Evolutionary conservation across 2,329 filamentous ascomycete genomes (phyloP).

Genomic region (Sporothrix luriei): DNA sequence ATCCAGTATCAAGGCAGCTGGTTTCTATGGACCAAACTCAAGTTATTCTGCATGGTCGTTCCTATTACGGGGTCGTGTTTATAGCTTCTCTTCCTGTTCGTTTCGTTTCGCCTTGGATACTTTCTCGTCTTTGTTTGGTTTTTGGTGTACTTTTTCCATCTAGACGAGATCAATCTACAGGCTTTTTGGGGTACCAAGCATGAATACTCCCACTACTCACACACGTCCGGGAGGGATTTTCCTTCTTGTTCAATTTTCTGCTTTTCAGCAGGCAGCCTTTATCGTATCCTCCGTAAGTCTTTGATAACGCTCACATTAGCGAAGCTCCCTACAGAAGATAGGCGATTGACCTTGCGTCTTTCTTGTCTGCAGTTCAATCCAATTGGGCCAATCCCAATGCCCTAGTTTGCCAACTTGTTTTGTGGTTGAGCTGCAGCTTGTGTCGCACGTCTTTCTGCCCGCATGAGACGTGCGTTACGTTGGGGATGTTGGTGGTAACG

Average conservation of each 20-base stretch:
- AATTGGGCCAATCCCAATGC: slow-evolving; percentile 24
- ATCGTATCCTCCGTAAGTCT: background rate
- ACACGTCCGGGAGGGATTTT: background rate
- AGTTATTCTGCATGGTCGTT: background rate
- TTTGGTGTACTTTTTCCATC: slow-evolving; percentile 30
- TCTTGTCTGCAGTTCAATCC: slow-evolving; percentile 12
- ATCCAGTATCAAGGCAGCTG: background rate
- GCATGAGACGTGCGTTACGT: slow-evolving; percentile 20
- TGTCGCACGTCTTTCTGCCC: background rate
- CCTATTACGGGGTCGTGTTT: background rate
- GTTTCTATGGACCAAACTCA: background rate
- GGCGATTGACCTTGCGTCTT: background rate
- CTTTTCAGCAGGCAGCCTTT: background rate
- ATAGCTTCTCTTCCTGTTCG: background rate
- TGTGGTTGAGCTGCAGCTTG: slow-evolving; percentile 21
- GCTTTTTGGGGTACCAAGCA: background rate
- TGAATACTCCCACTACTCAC: background rate
- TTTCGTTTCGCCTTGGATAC: slow-evolving; percentile 9
- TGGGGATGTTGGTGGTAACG: slow-evolving; percentile 19
- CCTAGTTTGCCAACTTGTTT: slow-evolving; percentile 3
- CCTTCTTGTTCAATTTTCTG: background rate
- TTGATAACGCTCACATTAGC: background rate
- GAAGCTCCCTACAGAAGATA: too few relatives aligned
- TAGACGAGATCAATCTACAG: slow-evolving; percentile 11
- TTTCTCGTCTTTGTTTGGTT: slow-evolving; percentile 18